Base-by-base conservation (phyloP, 108 stramenopile genomes). In the Aurantiochytrium sp. region DNA sequence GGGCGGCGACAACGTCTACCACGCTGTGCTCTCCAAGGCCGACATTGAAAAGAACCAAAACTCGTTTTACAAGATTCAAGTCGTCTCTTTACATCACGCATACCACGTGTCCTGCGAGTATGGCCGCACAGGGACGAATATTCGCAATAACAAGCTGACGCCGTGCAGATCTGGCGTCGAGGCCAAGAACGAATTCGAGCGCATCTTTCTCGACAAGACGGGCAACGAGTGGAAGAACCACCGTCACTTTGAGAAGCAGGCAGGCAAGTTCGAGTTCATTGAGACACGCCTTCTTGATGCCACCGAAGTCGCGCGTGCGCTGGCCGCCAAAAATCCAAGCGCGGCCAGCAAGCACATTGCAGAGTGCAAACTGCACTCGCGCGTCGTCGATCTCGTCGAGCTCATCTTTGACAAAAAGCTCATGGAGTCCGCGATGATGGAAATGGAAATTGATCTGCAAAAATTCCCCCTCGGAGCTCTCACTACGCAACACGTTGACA, bases 351-450 rank as follows among this genome's bases (percentile, higher is more conserved):
- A 47, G 45, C 49, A 3, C 2, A 35, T 18, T 16, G 51, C 4
- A 53, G n/a, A 47, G 10, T 25, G 49, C 19, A 83, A 53, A 2
- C 51, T 83, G 2, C 76, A 83, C 51, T 12, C 12, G 45, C 45
- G 76, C n/a, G 76, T 83, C 3, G 49, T 83, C 19, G 76, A 83
- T 23, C 76, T 83, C n/a, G n/a, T 83, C 76, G 76, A 83, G 51
- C 76, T 83, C 23, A 83, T 83, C 12, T 83, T 53, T 45, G 51
- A 83, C 51, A 83, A 47, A 16, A 53, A 83, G 76, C 76, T 83
- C 49, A 83, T 83, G 76, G 51, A 83, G 76, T 83, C 76, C 25
- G 51, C 76, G 19, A 53, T 83, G 76, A 12, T 83, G 10, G 76
- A 83, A 35, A 83, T 83, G 76, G 76, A 83, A 45, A 83, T 83